Evolutionary conservation across 768 basidiomycete species (phyloP).

Genomic region (Podaxis sp.): DNA sequence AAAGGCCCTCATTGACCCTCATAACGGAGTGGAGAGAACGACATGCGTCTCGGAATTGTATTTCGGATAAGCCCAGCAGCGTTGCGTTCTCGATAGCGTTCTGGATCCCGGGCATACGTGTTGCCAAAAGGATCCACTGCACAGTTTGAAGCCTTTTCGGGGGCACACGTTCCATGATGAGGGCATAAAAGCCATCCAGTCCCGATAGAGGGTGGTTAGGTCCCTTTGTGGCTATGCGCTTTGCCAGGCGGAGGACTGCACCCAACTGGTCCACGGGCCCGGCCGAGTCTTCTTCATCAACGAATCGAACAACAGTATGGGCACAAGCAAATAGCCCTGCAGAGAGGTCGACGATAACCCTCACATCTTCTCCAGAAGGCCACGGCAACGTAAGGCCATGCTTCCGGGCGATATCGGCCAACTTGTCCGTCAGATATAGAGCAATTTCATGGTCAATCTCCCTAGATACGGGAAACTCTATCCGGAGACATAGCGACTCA

Average conservation of each 20-base stretch:
- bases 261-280: not conserved
- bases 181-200: not conserved
- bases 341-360: constrained; percentile 3
- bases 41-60: not conserved
- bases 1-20: not conserved
- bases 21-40: not conserved
- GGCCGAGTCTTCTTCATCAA: not conserved
- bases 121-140: not conserved
- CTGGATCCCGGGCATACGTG: not conserved
- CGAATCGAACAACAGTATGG: constrained; percentile 7
- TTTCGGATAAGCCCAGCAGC: not conserved
- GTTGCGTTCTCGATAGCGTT: not conserved
- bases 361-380: not conserved
- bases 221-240: not conserved
- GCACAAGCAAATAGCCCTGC: constrained; percentile 8
- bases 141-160: not conserved
- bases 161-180: not conserved
- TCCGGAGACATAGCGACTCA: not conserved
- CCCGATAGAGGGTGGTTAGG: not conserved
- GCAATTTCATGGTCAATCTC: constrained; percentile 13
- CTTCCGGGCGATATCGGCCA: not conserved
- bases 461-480: constrained; percentile 12
- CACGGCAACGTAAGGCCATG: constrained; percentile 5
- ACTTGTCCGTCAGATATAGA: constrained; percentile 7
- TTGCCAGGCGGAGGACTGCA: not conserved